These are phyloP conservation scores for Ustilago cynodontis DNA, from an alignment of 1,284 basidiomycete species.

Conservation along the genomic window DNA sequence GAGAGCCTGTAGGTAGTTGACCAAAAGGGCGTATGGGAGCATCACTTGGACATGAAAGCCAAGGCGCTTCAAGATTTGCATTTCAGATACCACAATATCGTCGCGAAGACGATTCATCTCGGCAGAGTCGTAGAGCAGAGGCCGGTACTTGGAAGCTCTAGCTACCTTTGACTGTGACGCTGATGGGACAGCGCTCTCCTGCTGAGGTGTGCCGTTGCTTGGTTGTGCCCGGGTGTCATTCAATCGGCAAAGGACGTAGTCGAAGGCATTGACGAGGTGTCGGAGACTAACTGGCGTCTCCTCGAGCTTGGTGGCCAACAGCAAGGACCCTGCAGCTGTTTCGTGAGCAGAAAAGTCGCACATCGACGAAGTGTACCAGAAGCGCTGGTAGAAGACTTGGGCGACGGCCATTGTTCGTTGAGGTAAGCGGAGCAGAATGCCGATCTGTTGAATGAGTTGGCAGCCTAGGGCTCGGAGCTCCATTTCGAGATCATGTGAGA, in stretches of 20 bases:
- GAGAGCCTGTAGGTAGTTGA: slow-evolving; percentile 93
- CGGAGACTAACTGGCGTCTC: slow-evolving; percentile 91
- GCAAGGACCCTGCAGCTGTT: slow-evolving; percentile 90
- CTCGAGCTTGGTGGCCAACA: slow-evolving; percentile 94
- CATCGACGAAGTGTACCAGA: slow-evolving; percentile 96
- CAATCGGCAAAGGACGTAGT: slow-evolving; percentile 75
- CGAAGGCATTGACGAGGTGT: slow-evolving; percentile 93
- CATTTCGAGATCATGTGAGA: slow-evolving; percentile 83
- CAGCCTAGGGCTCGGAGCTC: slow-evolving; percentile 89
- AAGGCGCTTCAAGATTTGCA: slow-evolving; percentile 90
- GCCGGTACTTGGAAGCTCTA: slow-evolving; percentile 74
- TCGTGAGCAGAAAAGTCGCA: slow-evolving; percentile 91
- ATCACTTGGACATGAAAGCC: slow-evolving; percentile 75
- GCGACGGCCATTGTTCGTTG: slow-evolving; percentile 96
- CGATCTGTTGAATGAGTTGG: slow-evolving; percentile 87
- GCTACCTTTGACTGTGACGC: neutral
- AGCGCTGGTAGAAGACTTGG: slow-evolving; percentile 94
- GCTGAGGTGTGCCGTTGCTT: neutral
- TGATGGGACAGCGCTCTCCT: neutral
- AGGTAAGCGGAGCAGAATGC: slow-evolving; percentile 89
- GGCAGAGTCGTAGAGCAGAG: slow-evolving; percentile 14
- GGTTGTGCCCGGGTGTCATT: neutral
- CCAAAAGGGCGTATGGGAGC: slow-evolving; percentile 90
- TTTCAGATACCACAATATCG: slow-evolving; percentile 90
- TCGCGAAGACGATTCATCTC: slow-evolving; percentile 72